Evolutionary conservation across 805 yeast genomes (phyloP).

Genomic region (Tetrapisispora nanseiensis): DNA sequence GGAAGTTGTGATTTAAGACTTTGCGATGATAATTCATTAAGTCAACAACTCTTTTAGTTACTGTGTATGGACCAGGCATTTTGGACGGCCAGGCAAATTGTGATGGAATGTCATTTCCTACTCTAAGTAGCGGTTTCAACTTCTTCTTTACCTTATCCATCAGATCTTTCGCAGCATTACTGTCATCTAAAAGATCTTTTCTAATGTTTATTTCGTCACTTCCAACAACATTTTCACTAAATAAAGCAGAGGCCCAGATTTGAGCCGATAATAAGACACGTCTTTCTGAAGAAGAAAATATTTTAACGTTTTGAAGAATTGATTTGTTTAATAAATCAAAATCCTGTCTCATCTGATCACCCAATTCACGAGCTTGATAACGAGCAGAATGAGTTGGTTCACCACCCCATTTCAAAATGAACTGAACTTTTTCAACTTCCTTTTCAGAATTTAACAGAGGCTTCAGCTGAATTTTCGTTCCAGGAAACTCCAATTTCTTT

Average conservation of each 20-base stretch:
- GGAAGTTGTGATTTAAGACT: constrained; percentile 75
- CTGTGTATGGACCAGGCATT: constrained; percentile 95
- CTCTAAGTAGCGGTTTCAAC: constrained; percentile 84
- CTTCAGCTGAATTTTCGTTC: constrained; percentile 91
- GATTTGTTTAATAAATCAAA: constrained; percentile 75
- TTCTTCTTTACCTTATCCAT: constrained; percentile 98
- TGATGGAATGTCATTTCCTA: constrained; percentile 94
- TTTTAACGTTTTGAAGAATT: constrained; percentile 74
- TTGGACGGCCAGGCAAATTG: constrained; percentile 98
- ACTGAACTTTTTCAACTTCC: constrained; percentile 87
- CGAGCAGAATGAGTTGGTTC: constrained; percentile 97
- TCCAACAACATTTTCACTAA: constrained; percentile 62
- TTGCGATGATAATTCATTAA: constrained; percentile 84
- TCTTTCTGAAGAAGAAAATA: constrained; percentile 87
- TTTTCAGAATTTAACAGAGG: constrained; percentile 65
- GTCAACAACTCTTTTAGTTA: constrained; percentile 87
- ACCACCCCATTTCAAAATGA: constrained; percentile 98
- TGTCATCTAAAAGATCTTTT: constrained; percentile 87
- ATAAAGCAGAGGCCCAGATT: constrained; percentile 67
- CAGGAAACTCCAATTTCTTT: constrained; percentile 84
- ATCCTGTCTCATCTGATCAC: constrained; percentile 92
- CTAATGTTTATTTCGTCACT: constrained; percentile 73
- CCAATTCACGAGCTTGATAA: constrained; percentile 89
- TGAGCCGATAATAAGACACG: constrained; percentile 91
- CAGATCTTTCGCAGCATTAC: constrained; percentile 93